Percentiles rank a stretch among this genome's conserved stretches.
Conservation (phyloP, 306 rosid genomes). For the Senna tora region DNA sequence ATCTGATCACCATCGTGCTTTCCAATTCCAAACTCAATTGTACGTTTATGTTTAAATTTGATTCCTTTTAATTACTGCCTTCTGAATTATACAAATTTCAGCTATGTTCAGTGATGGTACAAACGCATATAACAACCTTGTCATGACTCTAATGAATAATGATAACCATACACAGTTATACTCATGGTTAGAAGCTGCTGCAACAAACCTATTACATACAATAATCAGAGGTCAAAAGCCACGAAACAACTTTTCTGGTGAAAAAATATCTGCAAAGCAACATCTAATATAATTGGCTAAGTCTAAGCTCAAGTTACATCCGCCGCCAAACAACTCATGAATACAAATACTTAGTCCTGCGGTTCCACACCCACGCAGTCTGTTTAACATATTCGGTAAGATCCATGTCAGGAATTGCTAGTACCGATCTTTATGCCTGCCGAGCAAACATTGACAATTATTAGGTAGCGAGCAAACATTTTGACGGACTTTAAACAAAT, state of each 20-base stretch:
- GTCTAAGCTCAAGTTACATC: conserved; percentile 58
- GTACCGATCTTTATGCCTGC: conserved; percentile 87
- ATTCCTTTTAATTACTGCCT: not conserved
- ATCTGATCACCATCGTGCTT: conserved; percentile 33
- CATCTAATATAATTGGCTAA: conserved; percentile 56
- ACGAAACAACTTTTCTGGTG: not conserved
- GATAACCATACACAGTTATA: no score
- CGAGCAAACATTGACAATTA: conserved; percentile 16
- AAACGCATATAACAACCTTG: not conserved
- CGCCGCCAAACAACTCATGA: conserved; percentile 48
- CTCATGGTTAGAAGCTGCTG: no score
- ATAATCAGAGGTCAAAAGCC: no score
- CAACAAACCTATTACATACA: no score
- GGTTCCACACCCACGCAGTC: conserved; percentile 54
- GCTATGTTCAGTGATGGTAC: not conserved
- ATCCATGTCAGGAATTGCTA: conserved; percentile 45
- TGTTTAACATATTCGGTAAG: conserved; percentile 37
- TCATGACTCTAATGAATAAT: no score
- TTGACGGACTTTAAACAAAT: not conserved
- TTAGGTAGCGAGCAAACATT: not conserved
- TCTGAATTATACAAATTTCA: not conserved
- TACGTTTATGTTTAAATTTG: not conserved
- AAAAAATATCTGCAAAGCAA: conserved; percentile 38
- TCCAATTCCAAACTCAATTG: no score
- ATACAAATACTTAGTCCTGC: conserved; percentile 45